These are phyloP conservation scores for Arxiozyma slooffiae DNA, from an alignment of 1,139 yeast species.

Conservation along the genomic window DNA sequence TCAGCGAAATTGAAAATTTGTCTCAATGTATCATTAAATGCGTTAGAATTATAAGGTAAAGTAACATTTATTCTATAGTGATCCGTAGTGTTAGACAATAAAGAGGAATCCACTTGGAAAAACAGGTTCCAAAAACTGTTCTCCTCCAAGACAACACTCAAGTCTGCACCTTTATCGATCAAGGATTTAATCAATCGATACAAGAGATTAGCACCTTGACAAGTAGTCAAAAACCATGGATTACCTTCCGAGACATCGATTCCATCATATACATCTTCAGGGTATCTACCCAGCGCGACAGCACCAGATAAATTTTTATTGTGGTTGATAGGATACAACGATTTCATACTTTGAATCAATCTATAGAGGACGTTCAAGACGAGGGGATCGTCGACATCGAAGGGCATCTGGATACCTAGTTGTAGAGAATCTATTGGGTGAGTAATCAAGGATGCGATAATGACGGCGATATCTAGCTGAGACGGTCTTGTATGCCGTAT, in stretches of 20 bases:
- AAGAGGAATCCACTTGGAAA: constrained; percentile 8
- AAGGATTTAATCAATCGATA: constrained; percentile 34
- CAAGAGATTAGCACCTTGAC: constrained; percentile 51
- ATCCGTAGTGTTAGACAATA: background rate
- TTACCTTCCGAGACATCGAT: constrained; percentile 66
- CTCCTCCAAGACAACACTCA: constrained; percentile 22
- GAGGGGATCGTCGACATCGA: constrained; percentile 45
- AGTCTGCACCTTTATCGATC: constrained; percentile 30
- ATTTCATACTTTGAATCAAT: constrained; percentile 57
- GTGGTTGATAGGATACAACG: constrained; percentile 66
- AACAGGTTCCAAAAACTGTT: constrained; percentile 23
- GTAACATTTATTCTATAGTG: background rate
- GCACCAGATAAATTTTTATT: constrained; percentile 38
- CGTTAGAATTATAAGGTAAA: constrained; percentile 35
- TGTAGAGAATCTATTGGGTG: constrained; percentile 39
- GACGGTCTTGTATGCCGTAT: constrained; percentile 39
- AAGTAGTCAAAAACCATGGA: constrained; percentile 91
- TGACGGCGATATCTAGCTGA: constrained; percentile 73
- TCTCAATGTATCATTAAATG: constrained; percentile 38
- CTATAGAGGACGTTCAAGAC: constrained; percentile 51
- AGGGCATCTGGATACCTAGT: constrained; percentile 39
- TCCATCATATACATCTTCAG: constrained; percentile 89
- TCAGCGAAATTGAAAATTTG: constrained; percentile 57
- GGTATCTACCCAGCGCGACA: constrained; percentile 81
- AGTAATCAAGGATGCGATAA: constrained; percentile 58